A percentile compares a stretch with the other conserved stretches of the same genome.
phyloP scores from a whole-genome alignment of 805 yeast species.

The Zygoascus ofunaensis region DNA sequence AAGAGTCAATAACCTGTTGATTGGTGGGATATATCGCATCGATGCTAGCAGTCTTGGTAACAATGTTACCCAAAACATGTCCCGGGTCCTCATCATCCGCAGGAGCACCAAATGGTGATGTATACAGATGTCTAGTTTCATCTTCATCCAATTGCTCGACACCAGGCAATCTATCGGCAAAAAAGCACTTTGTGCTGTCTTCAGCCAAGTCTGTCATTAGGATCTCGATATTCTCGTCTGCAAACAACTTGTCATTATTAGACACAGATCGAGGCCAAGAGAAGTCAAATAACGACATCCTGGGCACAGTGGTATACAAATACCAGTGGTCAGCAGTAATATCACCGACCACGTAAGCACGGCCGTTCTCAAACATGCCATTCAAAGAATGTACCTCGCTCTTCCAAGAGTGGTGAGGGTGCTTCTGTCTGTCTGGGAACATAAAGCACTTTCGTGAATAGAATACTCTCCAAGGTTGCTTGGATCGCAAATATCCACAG shows the following conservation, averaged over 20 bases:
- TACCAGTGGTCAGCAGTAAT: slow-evolving; percentile 84
- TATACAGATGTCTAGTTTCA: slow-evolving; percentile 17
- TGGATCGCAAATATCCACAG: slow-evolving; percentile 32
- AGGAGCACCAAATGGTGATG: slow-evolving; percentile 4
- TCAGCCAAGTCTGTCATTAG: slow-evolving; percentile 80
- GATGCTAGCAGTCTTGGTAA: slow-evolving; percentile 54
- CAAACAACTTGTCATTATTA: slow-evolving; percentile 2
- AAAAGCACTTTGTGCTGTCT: slow-evolving; percentile 47
- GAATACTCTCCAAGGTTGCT: slow-evolving; percentile 55
- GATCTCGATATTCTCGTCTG: slow-evolving; percentile 75
- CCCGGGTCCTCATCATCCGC: slow-evolving; percentile 56
- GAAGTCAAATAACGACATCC: slow-evolving; percentile 27
- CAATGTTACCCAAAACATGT: slow-evolving; percentile 65
- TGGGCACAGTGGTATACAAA: slow-evolving; percentile 48
- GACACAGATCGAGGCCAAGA: not conserved
- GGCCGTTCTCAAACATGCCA: slow-evolving; percentile 50
- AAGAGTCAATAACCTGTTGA: slow-evolving; percentile 56
- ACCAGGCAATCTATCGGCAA: slow-evolving; percentile 37
- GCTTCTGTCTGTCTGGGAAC: slow-evolving; percentile 80
- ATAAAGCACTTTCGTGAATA: slow-evolving; percentile 87
- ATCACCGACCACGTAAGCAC: slow-evolving; percentile 72
- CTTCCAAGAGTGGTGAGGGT: slow-evolving; percentile 78
- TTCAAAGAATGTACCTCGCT: slow-evolving; percentile 68
- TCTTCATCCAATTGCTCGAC: slow-evolving; percentile 22
- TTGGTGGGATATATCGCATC: slow-evolving; percentile 45